Evolutionary conservation across 192 early-diverging fungal genomes (phyloP), one percentile per base, ranked within the genome.

Genomic region (Podila horticola): DNA sequence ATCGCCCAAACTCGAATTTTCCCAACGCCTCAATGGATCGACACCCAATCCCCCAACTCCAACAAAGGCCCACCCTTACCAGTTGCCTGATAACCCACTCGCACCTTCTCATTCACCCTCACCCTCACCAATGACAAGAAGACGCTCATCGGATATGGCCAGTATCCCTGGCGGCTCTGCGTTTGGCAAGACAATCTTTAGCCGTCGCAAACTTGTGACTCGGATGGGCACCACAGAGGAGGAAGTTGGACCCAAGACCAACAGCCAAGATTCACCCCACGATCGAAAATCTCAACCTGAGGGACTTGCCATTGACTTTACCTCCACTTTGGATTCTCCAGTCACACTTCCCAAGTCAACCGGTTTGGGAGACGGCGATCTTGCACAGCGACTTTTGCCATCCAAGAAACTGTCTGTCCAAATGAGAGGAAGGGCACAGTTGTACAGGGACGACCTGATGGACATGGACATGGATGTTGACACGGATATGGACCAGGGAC

Each of bases 401-500:
- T n/a, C 55, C 31, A 26, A 55, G 51, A 38, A 65, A 11, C 15
- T 29, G n/a, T 30, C 59, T 3, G 22, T 50, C n/a, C 31, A 50
- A 28, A 28, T 48, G 58, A 12, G 30, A 33, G 28, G 59, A 60
- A 45, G 41, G 41, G 41, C 41, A 45, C 41, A 45, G 41, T 45
- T 45, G 41, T 45, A 45, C 41, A 45, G 15, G 41, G 59, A 57
- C 13, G 67, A 60, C 7, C 29, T 58, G 6, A 69, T 69, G 67
- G 52, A 55, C 7, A 38, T 71, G 17, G 69, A 69, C 38, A 15
- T 69, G 10, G 74, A 77, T 20, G 66, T 58, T 2, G 68, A 71
- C 34, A 71, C 71, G 67, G 75, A 77, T 4, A 63, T 71, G 9
- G 75, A 71, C 22, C 64, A 66, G 6, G 64, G 71, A 11, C 38